Percentiles rank a stretch among this genome's conserved stretches.
Conservation (phyloP, 1,284 basidiomycete species). For the Fomitopsis pinicola region DNA sequence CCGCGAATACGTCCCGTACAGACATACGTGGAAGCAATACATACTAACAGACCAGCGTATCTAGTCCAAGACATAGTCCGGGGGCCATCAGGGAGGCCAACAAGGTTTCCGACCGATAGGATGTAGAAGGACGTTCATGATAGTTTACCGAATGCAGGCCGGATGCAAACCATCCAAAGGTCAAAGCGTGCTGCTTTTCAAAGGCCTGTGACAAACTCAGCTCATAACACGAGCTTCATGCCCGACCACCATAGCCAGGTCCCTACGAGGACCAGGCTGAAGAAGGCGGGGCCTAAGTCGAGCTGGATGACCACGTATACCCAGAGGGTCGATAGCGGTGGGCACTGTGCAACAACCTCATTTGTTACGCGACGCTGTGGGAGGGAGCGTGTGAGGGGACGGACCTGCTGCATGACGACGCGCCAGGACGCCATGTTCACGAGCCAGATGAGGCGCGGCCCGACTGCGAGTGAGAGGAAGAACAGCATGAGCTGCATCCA, state of each 20-base stretch:
- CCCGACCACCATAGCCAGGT: conserved; percentile 58
- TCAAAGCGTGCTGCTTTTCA: no score
- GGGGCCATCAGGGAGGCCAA: no score
- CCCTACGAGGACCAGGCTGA: conserved; percentile 50
- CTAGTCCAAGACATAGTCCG: no score
- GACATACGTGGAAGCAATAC: no score
- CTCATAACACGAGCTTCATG: conserved; percentile 38
- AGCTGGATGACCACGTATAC: conserved; percentile 67
- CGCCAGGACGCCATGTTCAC: conserved; percentile 63
- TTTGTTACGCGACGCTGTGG: not conserved
- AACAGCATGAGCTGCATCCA: conserved; percentile 54
- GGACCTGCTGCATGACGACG: conserved; percentile 68
- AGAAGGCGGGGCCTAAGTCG: conserved; percentile 54
- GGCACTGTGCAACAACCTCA: conserved; percentile 41
- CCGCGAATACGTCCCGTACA: no score
- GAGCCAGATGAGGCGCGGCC: conserved; percentile 65
- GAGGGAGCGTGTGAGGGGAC: conserved; percentile 12
- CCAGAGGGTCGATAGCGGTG: conserved; percentile 73
- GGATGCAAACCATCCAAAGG: no score
- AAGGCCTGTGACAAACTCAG: no score
- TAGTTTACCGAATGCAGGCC: no score
- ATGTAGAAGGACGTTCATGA: no score
- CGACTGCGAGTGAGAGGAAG: conserved; percentile 49
- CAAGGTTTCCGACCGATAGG: no score
- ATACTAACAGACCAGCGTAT: no score